Conservation (phyloP, 176 grass and related monocot genomes). For the Cocos nucifera region DNA sequence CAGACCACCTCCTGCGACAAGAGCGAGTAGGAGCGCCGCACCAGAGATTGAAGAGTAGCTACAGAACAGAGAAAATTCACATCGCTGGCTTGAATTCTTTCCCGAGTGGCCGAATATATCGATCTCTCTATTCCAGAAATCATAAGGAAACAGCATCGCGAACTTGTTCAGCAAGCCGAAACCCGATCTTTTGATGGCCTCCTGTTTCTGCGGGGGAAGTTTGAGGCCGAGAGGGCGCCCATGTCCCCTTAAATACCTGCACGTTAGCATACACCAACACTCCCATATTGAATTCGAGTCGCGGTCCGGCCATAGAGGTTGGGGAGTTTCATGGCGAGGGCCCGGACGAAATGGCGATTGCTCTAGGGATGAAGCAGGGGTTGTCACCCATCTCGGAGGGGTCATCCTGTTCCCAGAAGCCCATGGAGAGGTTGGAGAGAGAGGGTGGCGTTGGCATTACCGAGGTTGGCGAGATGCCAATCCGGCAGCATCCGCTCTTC, state of each 20-base stretch:
- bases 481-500: conserved; percentile 84
- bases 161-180: conserved; percentile 95
- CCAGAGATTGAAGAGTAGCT: too few relatives aligned
- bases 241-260: conserved; percentile 77
- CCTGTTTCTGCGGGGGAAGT: conserved; percentile 53
- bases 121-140: conserved; percentile 76
- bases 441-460: conserved; percentile 80
- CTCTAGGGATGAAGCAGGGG: conserved; percentile 94
- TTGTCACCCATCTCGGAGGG: conserved; percentile 93
- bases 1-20: conserved; percentile 81
- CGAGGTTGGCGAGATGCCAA: conserved; percentile 85
- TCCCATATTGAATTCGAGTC: conserved; percentile 61
- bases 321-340: conserved; percentile 49
- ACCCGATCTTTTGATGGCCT: conserved; percentile 61
- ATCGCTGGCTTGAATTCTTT: conserved; percentile 50
- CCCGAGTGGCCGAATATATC: conserved; percentile 94
- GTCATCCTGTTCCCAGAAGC: conserved; percentile 92
- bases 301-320: conserved; percentile 75
- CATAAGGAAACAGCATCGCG: conserved; percentile 66
- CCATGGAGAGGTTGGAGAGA: conserved; percentile 81
- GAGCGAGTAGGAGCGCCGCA: conserved; percentile 40
- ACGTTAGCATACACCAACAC: conserved; percentile 64
- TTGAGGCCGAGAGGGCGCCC: conserved; percentile 62
- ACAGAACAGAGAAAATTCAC: conserved; percentile 71
- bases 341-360: conserved; percentile 61